Base-by-base conservation (phyloP, 2,329 filamentous ascomycete genomes). In the Thelonectria blattea region DNA sequence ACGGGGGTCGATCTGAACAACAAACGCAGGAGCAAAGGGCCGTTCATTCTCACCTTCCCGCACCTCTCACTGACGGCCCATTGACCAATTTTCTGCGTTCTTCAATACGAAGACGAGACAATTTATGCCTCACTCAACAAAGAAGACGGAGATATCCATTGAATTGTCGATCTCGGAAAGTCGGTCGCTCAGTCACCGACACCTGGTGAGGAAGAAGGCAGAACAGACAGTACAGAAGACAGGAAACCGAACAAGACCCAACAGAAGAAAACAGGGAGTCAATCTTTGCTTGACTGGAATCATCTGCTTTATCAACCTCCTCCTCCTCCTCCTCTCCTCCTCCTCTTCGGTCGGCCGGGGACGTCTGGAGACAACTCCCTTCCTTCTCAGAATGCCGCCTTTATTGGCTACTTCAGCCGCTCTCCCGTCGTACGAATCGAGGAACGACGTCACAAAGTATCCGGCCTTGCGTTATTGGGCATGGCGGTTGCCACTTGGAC, bases 371-470 rank as follows among this genome's bases (percentile, higher is more conserved):
- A 50, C 54, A 51, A 56, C 34, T 37, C 34, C 34, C 34, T 37
- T 37, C 46, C 37, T 50, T 49, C 49, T 56, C 42, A 56, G 39
- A 17, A 50, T 39, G 49, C 17, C 24, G 46, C 46, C 8, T n/a
- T 49, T 45, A 49, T 56, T 56, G 53, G 46, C 45, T 22, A 46
- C 49, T 11, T 24, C 14, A 56, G 47, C 42, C 39, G 46, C 46
- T 48, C 30, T 27, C 22, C 34, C 15, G 11, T 15, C 34, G 27
- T 37, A 37, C 34, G 12, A 14, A 15, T 37, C 12, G 15, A 45
- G 54, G 12, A 47, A 41, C 54, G 54, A 56, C 54, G 54, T 51
- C 54, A 56, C 54, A 50, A 30, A 24, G 9, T 50, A 39, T 56
- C 41, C 32, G 53, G 46, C 18, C 47, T 51, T 56, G 54, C 54